Percentiles rank a stretch among this genome's conserved stretches.
Conservation (phyloP, 2,329 filamentous ascomycete species). For the Trichophyton mentagrophytes region DNA sequence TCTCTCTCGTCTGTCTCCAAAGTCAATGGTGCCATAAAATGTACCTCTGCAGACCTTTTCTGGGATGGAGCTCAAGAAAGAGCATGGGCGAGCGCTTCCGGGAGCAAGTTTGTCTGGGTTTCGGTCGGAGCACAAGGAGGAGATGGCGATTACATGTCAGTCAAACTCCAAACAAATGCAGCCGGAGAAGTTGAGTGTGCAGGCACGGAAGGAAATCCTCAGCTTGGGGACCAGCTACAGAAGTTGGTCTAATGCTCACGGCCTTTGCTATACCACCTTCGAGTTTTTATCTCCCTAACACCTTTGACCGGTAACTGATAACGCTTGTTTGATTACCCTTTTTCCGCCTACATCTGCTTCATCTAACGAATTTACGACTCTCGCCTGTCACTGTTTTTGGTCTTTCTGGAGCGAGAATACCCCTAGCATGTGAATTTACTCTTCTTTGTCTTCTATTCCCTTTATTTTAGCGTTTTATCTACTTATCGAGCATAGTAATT, state of each 20-base stretch:
- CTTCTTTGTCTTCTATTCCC: not conserved
- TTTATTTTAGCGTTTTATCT: too few species aligned
- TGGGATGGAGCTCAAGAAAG: slow-evolving; percentile 33
- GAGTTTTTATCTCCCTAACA: not conserved
- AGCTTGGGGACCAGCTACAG: slow-evolving; percentile 11
- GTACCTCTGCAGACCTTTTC: slow-evolving; percentile 20
- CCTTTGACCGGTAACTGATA: not conserved
- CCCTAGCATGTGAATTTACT: slow-evolving; percentile 2
- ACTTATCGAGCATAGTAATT: not conserved
- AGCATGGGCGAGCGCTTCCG: slow-evolving; percentile 27
- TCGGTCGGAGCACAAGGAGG: slow-evolving; percentile 37
- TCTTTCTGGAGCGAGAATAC: slow-evolving; percentile 6
- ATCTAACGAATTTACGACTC: slow-evolving; percentile 13
- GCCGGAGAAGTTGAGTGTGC: slow-evolving; percentile 11
- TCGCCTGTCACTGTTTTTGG: slow-evolving; percentile 6
- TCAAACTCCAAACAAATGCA: slow-evolving; percentile 21
- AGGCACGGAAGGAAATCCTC: slow-evolving; percentile 8
- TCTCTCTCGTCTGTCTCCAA: slow-evolving; percentile 5
- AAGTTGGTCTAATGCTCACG: not conserved
- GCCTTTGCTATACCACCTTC: not conserved
- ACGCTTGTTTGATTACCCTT: not conserved
- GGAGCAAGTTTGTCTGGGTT: slow-evolving; percentile 41
- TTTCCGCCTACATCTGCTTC: not conserved
- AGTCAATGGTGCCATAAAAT: not conserved
- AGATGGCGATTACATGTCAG: slow-evolving; percentile 32